Base-by-base conservation (phyloP, 768 basidiomycete species). In the Lentinula aciculospora region DNA sequence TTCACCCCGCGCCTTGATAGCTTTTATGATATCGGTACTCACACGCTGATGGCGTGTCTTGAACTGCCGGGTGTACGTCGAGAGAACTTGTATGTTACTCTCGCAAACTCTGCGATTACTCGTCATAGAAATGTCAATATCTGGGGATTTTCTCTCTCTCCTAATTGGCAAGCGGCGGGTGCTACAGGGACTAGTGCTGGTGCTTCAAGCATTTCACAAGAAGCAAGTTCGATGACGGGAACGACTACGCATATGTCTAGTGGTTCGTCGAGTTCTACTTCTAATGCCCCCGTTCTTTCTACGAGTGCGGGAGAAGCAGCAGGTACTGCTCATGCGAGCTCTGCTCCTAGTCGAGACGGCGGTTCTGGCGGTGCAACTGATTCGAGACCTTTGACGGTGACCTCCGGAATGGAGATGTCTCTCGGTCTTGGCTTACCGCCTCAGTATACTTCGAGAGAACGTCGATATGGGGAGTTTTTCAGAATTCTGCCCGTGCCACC, bases 191-290 rank as follows among this genome's bases (percentile, higher is more conserved):
- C 51, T 12, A 25, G 25, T 25, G 44, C 2, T 45, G 44, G 21
- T 15, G 12, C 44, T 7, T 0, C 44, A 23, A 45, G 46, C n/a
- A 19, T 15, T 19, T 27, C n/a, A n/a, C 46, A 39, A 53, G 36
- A 21, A 53, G 23, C 25, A 53, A 40, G 51, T 53, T 37, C 51
- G 32, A 27, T 53, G 47, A 49, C 47, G 19, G 51, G 51, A 53
- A 53, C 34, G 32, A 53, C 51, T 37, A 53, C n/a, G 36, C 51
- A 36, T 17, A 36, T 29, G 47, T 48, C 29, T 51, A 53, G 51
- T 53, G 51, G 51, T 53, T 53, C 51, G 51, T 53, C 31, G 51
- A 53, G 51, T 53, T 37, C 51, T 53, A 36, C 51, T 39, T 53
- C 51, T 53, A 17, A 7, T 53, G 34, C 36, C 10, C 39, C 51